Evolutionary conservation across 345 rosid genomes (phyloP).

Genomic region (Populus pruinosa): DNA sequence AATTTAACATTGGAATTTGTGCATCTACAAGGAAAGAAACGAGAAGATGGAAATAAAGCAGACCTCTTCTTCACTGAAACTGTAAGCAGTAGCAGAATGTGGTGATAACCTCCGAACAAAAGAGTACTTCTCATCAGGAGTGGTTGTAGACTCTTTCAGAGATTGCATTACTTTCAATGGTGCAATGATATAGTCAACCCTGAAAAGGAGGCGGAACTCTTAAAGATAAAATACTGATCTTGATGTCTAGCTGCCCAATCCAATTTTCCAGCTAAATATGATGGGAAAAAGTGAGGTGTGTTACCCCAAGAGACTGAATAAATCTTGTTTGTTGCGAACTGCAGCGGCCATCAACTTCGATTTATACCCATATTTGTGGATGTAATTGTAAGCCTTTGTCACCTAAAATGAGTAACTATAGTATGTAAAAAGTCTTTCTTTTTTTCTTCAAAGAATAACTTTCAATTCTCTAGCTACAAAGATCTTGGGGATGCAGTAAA

Average conservation of each 20-base stretch:
- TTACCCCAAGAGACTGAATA: conserved; percentile 92
- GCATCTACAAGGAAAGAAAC: not conserved
- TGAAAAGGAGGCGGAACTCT: conserved; percentile 28
- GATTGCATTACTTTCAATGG: conserved; percentile 87
- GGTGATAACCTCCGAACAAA: conserved; percentile 66
- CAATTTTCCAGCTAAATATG: not conserved
- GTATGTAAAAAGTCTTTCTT: not conserved
- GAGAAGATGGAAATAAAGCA: conserved; percentile 16
- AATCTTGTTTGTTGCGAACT: conserved; percentile 91
- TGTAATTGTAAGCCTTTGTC: conserved; percentile 73
- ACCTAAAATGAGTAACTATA: conserved; percentile 32
- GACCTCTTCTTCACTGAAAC: conserved; percentile 81
- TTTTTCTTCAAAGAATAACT: no score
- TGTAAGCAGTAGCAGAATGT: conserved; percentile 60
- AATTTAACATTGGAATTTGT: not conserved
- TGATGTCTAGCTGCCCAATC: conserved; percentile 1
- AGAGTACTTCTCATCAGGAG: conserved; percentile 80
- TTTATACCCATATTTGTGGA: conserved; percentile 87
- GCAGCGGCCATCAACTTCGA: conserved; percentile 98
- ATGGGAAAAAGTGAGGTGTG: not conserved
- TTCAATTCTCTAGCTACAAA: no score
- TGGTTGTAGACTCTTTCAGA: conserved; percentile 65
- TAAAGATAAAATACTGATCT: not conserved
- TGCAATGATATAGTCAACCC: conserved; percentile 90
- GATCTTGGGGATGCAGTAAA: no score